These are phyloP conservation scores for Beta corolliflora DNA, from an alignment of 179 eudicot genomes.

Conservation along the genomic window DNA sequence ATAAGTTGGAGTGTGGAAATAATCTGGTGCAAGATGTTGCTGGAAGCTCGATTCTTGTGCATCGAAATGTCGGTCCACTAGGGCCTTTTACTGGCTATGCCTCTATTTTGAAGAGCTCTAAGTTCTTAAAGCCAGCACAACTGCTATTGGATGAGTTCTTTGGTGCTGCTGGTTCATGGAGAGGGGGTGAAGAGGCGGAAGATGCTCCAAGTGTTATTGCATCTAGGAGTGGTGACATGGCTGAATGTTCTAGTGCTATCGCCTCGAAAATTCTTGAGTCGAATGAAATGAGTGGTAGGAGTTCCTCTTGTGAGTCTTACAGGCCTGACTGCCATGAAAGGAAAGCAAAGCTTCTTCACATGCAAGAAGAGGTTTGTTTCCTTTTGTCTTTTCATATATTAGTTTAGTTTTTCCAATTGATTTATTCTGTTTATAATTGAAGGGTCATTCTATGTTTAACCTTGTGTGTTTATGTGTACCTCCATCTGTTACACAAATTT, in stretches of 20 bases:
- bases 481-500: too few relatives aligned
- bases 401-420: neutral
- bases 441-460: neutral
- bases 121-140: constrained; percentile 69
- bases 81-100: constrained; percentile 90
- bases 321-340: constrained; percentile 32
- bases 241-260: neutral
- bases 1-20: neutral
- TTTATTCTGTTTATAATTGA: neutral
- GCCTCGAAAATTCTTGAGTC: constrained; percentile 9
- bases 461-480: neutral
- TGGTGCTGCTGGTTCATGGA: constrained; percentile 24
- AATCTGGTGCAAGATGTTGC: constrained; percentile 14
- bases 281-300: constrained; percentile 20
- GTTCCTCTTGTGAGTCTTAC: constrained; percentile 24
- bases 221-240: constrained; percentile 9
- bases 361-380: constrained; percentile 37
- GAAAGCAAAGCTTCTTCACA: constrained; percentile 35
- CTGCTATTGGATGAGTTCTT: constrained; percentile 56
- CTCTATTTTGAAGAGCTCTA: constrained; percentile 56
- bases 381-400: neutral
- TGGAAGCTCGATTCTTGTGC: constrained; percentile 21
- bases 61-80: constrained; percentile 51
- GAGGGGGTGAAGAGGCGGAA: constrained; percentile 17
- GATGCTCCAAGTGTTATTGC: neutral